Evolutionary conservation across 2,329 filamentous ascomycete genomes (phyloP), one percentile per base, ranked within the genome.

Genomic region (Pseudocercospora cruenta): DNA sequence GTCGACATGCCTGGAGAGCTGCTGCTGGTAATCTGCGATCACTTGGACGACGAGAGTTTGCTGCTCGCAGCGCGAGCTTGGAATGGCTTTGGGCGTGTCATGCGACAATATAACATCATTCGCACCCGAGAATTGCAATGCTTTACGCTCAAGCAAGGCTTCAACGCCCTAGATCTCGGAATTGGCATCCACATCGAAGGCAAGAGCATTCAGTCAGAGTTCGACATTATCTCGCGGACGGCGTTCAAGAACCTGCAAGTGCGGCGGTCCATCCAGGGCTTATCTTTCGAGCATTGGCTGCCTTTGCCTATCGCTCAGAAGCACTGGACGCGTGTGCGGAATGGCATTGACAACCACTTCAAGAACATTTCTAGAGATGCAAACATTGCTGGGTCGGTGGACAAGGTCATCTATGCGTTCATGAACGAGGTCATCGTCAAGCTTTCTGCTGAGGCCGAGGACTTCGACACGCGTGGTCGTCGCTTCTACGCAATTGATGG

Each of bases 361-460:
- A 60, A 51, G 14, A 31, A 8, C 9, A 67, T 73, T 31, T 60
- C 58, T 10, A 36, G 16, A 3, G n/a, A 21, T 5, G 58, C 60
- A 1, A 33, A 45, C 3, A 33, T 68, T 33, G 43, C 58, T 2
- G 67, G 67, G 12, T 58, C 60, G 9, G 39, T 53, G 19, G 68
- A 70, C 28, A 66, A 70, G 14, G 67, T 70, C 43, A 58, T 72
- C 26, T 71, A 70, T 58, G 57, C 62, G 14, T 68, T 73, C 62
- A 71, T 72, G 70, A 73, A 71, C 61, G 69, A 70, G 24, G 59
- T 71, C 49, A 66, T 70, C 7, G 67, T 73, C 16, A 62, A 63
- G 33, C 65, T 72, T 10, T 70, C 68, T 8, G 33, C 58, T 1
- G 60, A 62, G 19, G 65, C 66, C n/a, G 57, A 64, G n/a, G 26